Evolutionary conservation across 2,329 filamentous ascomycete species (phyloP).

Genomic region (Leptographium procerum): DNA sequence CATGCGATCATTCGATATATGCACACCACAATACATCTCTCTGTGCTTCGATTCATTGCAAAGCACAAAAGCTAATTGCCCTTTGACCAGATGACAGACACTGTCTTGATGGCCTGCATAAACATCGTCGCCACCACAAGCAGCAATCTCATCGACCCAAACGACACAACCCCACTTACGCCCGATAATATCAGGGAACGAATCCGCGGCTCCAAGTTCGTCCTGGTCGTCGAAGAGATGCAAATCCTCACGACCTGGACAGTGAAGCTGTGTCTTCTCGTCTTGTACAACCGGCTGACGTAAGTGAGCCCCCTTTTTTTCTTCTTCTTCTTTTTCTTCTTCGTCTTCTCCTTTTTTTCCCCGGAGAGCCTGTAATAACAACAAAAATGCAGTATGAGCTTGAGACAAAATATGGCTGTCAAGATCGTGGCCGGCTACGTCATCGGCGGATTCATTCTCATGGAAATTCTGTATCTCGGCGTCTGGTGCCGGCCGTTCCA

Average conservation of each 20-base stretch:
- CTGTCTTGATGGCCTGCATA: slow-evolving; percentile 40
- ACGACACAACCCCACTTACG: slow-evolving; percentile 32
- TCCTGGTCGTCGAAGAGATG: slow-evolving; percentile 48
- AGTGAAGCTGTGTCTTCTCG: slow-evolving; percentile 43
- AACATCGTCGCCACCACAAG: slow-evolving; percentile 44
- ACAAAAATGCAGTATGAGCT: neutral
- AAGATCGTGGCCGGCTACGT: slow-evolving; percentile 24
- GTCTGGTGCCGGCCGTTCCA: slow-evolving; percentile 42
- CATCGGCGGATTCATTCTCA: slow-evolving; percentile 9
- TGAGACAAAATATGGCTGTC: slow-evolving; percentile 17
- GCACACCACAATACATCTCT: neutral
- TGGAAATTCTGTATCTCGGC: slow-evolving; percentile 10
- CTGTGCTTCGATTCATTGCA: too few species aligned
- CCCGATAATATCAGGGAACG: slow-evolving; percentile 29
- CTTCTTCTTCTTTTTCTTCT: too few species aligned
- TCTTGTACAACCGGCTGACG: slow-evolving; percentile 46
- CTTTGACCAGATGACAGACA: slow-evolving; percentile 33
- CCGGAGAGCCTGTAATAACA: neutral
- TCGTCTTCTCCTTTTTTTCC: too few species aligned
- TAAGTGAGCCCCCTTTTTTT: slow-evolving; percentile 17
- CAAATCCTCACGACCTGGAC: slow-evolving; percentile 49
- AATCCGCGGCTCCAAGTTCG: slow-evolving; percentile 46
- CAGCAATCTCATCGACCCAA: slow-evolving; percentile 46
- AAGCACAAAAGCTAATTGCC: too few species aligned
- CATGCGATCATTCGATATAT: too few species aligned